Evolutionary conservation across 2,329 filamentous ascomycete species (phyloP).

Genomic region (Malbranchea zuffiana): DNA sequence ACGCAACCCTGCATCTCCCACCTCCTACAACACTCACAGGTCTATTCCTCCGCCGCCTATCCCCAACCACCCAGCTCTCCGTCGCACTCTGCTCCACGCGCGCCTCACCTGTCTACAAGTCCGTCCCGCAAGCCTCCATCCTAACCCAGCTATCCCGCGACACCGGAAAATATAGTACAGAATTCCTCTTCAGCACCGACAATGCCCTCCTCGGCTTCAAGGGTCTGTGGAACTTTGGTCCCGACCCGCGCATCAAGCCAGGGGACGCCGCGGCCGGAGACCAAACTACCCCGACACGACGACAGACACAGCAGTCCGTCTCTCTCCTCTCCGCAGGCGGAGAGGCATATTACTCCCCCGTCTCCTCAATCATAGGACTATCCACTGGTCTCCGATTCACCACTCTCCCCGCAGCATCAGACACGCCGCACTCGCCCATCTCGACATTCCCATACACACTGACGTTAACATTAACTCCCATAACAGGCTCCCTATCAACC

Average conservation of each 20-base stretch:
- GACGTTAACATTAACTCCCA: constrained; percentile 80
- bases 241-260: constrained; percentile 39
- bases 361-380: constrained; percentile 89
- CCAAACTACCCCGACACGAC: constrained; percentile 15
- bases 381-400: constrained; percentile 83
- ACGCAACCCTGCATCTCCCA: constrained; percentile 37
- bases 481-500: constrained; percentile 87
- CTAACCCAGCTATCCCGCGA: constrained; percentile 53
- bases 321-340: constrained; percentile 80
- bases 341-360: constrained; percentile 87
- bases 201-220: constrained; percentile 78
- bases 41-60: constrained; percentile 66
- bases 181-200: constrained; percentile 86
- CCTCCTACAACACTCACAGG: constrained; percentile 80
- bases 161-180: constrained; percentile 73
- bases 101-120: constrained; percentile 32
- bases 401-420: constrained; percentile 54
- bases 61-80: constrained; percentile 66
- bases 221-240: constrained; percentile 89
- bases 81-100: constrained; percentile 47
- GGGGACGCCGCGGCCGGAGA: constrained; percentile 7
- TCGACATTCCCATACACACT: constrained; percentile 85
- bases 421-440: constrained; percentile 25
- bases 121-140: constrained; percentile 35
- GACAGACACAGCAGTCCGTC: constrained; percentile 48